Evolutionary conservation across 345 rosid species (phyloP).

Genomic region (Cardamine resedifolia): DNA sequence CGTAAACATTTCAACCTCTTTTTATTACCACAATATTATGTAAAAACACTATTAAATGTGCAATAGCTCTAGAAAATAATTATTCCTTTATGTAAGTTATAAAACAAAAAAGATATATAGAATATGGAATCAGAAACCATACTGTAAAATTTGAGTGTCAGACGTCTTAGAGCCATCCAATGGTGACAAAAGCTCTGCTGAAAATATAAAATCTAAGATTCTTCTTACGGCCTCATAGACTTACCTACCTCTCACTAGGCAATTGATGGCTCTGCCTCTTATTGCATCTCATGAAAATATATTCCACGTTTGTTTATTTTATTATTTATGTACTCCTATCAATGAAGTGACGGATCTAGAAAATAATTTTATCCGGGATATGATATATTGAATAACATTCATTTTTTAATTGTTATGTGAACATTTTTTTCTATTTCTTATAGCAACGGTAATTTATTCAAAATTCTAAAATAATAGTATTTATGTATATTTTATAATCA

Average conservation of each 20-base stretch:
- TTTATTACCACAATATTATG: background rate
- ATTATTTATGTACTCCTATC: background rate
- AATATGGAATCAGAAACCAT: slow-evolving; percentile 25
- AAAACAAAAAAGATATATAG: background rate
- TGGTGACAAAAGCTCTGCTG: background rate
- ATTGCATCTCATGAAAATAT: slow-evolving; percentile 13
- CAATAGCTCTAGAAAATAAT: background rate
- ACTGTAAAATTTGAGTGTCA: slow-evolving; percentile 13
- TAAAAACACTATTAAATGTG: background rate
- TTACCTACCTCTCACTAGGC: background rate
- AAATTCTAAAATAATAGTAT: too few relatives aligned
- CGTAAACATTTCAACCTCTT: too few relatives aligned
- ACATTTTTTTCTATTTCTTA: too few relatives aligned
- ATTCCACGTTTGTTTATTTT: slow-evolving; percentile 18
- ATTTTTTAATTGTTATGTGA: too few relatives aligned
- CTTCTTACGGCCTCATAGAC: slow-evolving; percentile 16
- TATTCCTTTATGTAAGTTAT: background rate
- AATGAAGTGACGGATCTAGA: too few relatives aligned
- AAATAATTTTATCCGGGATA: too few relatives aligned
- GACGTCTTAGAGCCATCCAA: slow-evolving; percentile 15
- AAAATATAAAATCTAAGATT: slow-evolving; percentile 12
- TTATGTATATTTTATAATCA: too few relatives aligned
- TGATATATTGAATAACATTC: too few relatives aligned
- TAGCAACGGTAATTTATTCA: too few relatives aligned
- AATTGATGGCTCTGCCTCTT: slow-evolving; percentile 19